phyloP scores from a whole-genome alignment of 768 basidiomycete genomes.

The Tulasnella sp. region DNA sequence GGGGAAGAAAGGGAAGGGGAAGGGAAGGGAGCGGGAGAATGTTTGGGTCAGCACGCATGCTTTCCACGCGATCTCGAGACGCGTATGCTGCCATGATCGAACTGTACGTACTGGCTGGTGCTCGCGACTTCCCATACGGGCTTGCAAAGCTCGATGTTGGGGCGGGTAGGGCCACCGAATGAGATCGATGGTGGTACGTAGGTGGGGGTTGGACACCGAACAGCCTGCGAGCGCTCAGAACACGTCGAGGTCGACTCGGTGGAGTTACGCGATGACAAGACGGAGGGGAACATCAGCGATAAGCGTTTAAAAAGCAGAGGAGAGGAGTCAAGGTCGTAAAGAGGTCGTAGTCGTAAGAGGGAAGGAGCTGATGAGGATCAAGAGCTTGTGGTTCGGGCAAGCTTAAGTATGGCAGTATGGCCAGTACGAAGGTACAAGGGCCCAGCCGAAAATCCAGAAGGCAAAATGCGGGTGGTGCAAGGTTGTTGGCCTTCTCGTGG shows the following conservation, averaged over 20 bases:
- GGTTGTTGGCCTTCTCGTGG: neutral
- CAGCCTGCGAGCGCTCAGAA: constrained; percentile 12
- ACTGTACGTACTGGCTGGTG: constrained; percentile 6
- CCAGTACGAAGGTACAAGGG: neutral
- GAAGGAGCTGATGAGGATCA: neutral
- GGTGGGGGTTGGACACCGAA: neutral
- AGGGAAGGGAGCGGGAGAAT: neutral
- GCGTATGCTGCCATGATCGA: neutral
- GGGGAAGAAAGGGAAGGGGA: neutral
- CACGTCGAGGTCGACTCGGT: constrained; percentile 1
- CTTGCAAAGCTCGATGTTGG: constrained; percentile 23
- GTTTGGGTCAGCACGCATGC: neutral
- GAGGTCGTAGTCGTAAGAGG: constrained; percentile 1
- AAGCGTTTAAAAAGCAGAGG: neutral
- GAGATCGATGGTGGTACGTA: constrained; percentile 13
- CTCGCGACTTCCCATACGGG: constrained; percentile 21
- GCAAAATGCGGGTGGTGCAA: constrained; percentile 1
- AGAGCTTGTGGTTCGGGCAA: neutral
- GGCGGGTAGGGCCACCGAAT: constrained; percentile 12
- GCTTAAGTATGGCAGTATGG: neutral
- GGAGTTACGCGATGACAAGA: constrained; percentile 6
- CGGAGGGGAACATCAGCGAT: constrained; percentile 12
- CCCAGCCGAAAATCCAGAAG: neutral
- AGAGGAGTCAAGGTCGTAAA: neutral
- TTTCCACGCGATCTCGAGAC: neutral